A percentile compares a stretch with the other conserved stretches of the same genome.
Conservation (phyloP, 257 asterid species). For the Solanum corneliomulleri region DNA sequence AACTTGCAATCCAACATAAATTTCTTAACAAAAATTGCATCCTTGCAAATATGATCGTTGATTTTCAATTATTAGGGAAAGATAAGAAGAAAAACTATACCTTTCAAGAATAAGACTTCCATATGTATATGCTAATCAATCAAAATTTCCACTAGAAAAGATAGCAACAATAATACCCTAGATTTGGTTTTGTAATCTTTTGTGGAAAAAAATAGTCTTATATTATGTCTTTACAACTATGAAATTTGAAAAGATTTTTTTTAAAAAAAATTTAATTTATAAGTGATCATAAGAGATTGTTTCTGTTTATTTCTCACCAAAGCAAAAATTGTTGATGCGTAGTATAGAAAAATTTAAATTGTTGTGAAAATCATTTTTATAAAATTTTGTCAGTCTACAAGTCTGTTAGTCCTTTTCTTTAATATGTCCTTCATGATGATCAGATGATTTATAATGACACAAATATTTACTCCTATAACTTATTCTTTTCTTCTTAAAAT, state of each 20-base stretch:
- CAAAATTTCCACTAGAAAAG: not conserved
- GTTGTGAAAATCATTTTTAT: not conserved
- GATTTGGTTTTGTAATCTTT: not conserved
- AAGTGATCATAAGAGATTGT: not conserved
- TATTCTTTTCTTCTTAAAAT: not conserved
- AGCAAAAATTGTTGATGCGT: not conserved
- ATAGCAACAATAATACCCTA: not conserved
- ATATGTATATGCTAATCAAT: not conserved
- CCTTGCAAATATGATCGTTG: not conserved
- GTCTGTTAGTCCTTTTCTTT: not conserved
- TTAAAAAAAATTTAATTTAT: rapidly evolving
- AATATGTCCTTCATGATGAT: not conserved
- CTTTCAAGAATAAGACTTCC: not conserved
- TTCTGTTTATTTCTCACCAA: not conserved
- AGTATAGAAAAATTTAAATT: not conserved
- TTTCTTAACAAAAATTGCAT: not conserved
- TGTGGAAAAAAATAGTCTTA: not conserved
- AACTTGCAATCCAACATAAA: not conserved
- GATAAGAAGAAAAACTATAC: not conserved
- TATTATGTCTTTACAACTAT: not conserved
- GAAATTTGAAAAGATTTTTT: too few species aligned
- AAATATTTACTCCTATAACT: not conserved
- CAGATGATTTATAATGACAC: not conserved
- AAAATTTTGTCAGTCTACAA: not conserved
- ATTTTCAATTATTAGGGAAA: not conserved